These are phyloP conservation scores for Suhomyces chickasaworum DNA, from an alignment of 1,139 yeast genomes.

Conservation along the genomic window DNA sequence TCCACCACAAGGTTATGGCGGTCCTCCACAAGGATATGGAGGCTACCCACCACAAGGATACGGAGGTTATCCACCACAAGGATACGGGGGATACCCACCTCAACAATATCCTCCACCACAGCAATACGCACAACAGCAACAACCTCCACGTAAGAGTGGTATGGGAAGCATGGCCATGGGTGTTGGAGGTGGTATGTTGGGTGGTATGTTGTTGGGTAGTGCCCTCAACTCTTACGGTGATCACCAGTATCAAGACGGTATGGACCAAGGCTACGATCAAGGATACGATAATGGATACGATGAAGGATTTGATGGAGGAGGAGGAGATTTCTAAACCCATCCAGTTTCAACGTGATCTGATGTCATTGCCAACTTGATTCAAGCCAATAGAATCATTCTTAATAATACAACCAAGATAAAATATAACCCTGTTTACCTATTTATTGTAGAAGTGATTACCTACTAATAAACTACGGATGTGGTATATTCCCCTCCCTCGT, in stretches of 20 bases:
- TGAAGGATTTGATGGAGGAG: slow-evolving; percentile 23
- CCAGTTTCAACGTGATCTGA: not conserved
- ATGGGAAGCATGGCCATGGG: slow-evolving; percentile 64
- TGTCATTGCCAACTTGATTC: not conserved
- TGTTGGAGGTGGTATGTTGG: slow-evolving; percentile 78
- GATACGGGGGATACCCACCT: slow-evolving; percentile 20
- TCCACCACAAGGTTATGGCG: slow-evolving; percentile 26
- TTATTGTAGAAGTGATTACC: no score
- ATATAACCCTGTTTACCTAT: no score
- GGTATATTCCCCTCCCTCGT: no score
- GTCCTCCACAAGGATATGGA: slow-evolving; percentile 26
- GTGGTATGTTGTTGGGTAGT: slow-evolving; percentile 57
- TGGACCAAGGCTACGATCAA: slow-evolving; percentile 37
- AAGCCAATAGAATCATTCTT: not conserved
- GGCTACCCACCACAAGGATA: slow-evolving; percentile 20
- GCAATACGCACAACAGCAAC: slow-evolving; percentile 24
- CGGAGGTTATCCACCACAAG: slow-evolving; percentile 22
- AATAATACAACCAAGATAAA: not conserved
- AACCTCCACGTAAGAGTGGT: slow-evolving; percentile 27
- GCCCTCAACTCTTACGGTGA: slow-evolving; percentile 27
- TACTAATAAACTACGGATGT: no score
- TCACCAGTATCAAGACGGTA: slow-evolving; percentile 29
- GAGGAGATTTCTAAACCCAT: not conserved
- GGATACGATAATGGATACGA: slow-evolving; percentile 26
- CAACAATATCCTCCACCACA: slow-evolving; percentile 25